phyloP scores from a whole-genome alignment of 176 grass and related monocot genomes.

The Puccinellia tenuiflora region DNA sequence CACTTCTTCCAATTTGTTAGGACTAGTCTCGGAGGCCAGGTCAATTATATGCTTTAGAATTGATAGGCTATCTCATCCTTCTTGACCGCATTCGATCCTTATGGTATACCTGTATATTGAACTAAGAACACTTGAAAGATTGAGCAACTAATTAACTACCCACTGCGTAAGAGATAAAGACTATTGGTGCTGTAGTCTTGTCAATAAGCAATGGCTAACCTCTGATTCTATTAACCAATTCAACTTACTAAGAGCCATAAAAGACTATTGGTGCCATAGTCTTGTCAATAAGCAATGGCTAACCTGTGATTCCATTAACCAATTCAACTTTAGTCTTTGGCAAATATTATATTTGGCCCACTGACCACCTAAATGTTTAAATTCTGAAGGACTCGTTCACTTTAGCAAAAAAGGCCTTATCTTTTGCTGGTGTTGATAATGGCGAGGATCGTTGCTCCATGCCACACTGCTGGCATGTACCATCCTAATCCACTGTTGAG shows the following conservation, averaged over 20 bases:
- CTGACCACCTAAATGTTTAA: neutral
- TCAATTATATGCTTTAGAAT: neutral
- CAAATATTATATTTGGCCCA: neutral
- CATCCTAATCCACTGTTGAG: neutral
- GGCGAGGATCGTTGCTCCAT: neutral
- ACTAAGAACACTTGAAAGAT: neutral
- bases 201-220: neutral
- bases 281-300: neutral
- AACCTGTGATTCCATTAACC: neutral
- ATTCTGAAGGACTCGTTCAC: neutral
- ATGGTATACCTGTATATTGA: neutral
- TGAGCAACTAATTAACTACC: neutral
- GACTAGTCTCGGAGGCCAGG: neutral
- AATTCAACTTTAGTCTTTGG: neutral
- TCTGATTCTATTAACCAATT: neutral
- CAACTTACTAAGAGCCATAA: neutral
- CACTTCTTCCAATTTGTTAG: neutral
- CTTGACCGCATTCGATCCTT: neutral
- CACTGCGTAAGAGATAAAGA: neutral
- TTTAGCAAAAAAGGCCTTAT: neutral
- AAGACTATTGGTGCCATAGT: neutral
- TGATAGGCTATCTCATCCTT: neutral
- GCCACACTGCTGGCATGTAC: neutral
- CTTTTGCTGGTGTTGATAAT: neutral
- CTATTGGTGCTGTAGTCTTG: neutral